phyloP scores from a whole-genome alignment of 495 filamentous ascomycete species.

The Parachaetomium inaequale region DNA sequence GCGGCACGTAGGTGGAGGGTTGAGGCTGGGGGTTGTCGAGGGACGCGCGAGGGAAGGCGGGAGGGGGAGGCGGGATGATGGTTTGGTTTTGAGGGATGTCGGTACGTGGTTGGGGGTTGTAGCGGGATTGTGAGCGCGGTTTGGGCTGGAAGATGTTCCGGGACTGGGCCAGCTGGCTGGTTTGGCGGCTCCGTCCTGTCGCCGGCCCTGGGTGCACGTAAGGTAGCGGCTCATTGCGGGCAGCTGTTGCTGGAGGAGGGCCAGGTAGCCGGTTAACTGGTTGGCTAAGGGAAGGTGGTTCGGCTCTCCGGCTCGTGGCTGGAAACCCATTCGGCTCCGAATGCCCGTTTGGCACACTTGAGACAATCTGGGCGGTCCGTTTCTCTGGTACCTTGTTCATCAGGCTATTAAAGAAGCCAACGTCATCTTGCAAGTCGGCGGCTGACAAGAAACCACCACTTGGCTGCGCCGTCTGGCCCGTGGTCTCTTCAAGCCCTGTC shows the following conservation, averaged over 20 bases:
- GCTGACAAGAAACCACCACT: not conserved
- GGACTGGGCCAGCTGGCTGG: not conserved
- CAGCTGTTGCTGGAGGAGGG: not conserved
- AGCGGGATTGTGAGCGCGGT: not conserved
- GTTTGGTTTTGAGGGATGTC: not conserved
- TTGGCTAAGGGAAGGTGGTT: not conserved
- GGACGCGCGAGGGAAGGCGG: not conserved
- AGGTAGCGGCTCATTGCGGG: not conserved
- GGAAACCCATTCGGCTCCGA: not conserved
- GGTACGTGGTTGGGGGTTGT: not conserved
- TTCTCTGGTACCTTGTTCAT: not conserved
- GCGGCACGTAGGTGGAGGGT: no score
- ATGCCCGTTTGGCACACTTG: not conserved
- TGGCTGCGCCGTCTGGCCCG: no score
- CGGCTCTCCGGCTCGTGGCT: not conserved
- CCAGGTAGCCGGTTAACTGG: not conserved
- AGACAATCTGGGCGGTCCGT: not conserved
- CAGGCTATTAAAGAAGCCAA: not conserved
- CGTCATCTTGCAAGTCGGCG: not conserved
- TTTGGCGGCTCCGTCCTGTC: not conserved
- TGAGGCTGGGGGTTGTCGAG: not conserved
- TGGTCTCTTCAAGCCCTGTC: not conserved
- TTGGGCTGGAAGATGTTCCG: conserved; percentile 6
- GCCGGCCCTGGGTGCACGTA: not conserved
- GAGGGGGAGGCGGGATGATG: not conserved